Base-by-base conservation (phyloP, 2,329 filamentous ascomycete genomes). In the Penicillium sp. region DNA sequence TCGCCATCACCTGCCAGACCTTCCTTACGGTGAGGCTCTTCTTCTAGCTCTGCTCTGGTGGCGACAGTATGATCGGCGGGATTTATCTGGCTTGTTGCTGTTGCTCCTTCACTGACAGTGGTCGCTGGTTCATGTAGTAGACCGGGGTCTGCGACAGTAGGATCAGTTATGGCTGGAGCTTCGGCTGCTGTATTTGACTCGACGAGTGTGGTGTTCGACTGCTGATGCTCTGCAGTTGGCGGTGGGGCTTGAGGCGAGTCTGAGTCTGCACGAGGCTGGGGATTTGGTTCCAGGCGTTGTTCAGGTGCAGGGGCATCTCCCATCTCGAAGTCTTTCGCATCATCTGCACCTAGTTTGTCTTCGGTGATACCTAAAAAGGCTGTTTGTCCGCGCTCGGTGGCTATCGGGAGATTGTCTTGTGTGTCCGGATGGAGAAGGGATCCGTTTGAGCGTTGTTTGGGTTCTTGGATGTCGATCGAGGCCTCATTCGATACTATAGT, bases 321-420 rank as follows among this genome's bases (percentile, higher is more conserved):
- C 48, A 58, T 53, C 19, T 56, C 50, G 6, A 51, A 6, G 38
- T 59, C 55, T 39, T 59, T 56, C 26, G 46, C n/a, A 39, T 56
- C 53, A 7, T 23, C 13, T 6, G 27, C 1, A 16, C n/a, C 27
- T 14, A 23, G 13, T 16, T 26, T 19, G 7, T 43, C 4, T 7
- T 16, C 41, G 2, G 27, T 18, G 27, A 35, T 2, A 11, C 19
- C 4, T 10, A 30, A 18, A 18, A n/a, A 1, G 10, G 30, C 29
- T 10, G 18, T 11, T 27, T 27, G 40, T 13, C 41, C 47, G 10
- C 26, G 27, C 11, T 38, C 30, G 4, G 30, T 16, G 10, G 47
- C 32, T 27, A 4, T 11, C 11, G 34, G 23, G 11, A 42, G 16
- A 9, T 34, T 14, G 8, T 41, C 32, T 45, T 30, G 34, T 23